phyloP scores from a whole-genome alignment of 176 grass and related monocot species.

The Lolium multiflorum region DNA sequence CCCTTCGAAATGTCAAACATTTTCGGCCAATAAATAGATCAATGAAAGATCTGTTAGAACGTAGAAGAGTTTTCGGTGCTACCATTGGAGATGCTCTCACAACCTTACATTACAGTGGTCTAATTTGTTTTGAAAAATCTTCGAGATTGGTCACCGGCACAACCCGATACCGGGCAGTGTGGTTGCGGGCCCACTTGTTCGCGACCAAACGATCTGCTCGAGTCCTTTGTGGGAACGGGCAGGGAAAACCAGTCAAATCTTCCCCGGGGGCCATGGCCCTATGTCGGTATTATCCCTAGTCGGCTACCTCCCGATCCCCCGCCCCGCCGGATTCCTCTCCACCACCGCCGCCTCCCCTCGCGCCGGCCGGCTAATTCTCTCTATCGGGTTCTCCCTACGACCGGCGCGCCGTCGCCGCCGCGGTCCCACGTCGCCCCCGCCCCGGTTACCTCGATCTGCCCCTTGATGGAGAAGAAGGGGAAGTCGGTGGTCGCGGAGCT shows the following conservation, averaged over 20 bases:
- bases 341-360: neutral
- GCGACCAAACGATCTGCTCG: neutral
- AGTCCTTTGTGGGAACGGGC: neutral
- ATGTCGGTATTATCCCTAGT: neutral
- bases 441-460: neutral
- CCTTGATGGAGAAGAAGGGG: conserved; percentile 71
- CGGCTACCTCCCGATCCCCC: conserved; percentile 4
- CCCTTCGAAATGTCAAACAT: too few relatives aligned
- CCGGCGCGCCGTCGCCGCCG: neutral
- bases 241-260: neutral
- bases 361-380: too few relatives aligned
- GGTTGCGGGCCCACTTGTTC: neutral
- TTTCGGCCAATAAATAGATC: too few relatives aligned
- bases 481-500: conserved; percentile 53
- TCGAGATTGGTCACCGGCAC: too few relatives aligned
- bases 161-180: neutral
- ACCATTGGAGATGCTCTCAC: too few relatives aligned
- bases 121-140: too few relatives aligned
- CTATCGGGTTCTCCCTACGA: too few relatives aligned
- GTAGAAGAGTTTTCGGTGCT: too few relatives aligned
- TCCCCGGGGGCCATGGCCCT: neutral
- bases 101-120: too few relatives aligned
- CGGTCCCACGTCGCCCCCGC: neutral
- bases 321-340: neutral
- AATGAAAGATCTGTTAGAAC: too few relatives aligned